Conservation (phyloP, 2,329 filamentous ascomycete genomes). For the Fusarium nygamai region DNA sequence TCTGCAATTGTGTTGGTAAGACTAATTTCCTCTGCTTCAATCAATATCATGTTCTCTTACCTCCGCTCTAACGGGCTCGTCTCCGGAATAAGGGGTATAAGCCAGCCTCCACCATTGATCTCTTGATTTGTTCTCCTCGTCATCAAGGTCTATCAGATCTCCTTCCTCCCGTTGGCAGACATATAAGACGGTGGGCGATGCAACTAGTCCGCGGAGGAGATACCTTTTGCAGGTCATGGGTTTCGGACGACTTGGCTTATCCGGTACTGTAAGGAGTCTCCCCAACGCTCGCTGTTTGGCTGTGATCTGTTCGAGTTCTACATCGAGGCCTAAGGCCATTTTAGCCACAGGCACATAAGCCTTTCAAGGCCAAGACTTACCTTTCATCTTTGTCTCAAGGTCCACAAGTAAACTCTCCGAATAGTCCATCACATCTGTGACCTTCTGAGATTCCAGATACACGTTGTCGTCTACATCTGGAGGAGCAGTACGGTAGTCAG, state of each 20-base stretch:
- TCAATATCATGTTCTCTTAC: constrained; percentile 47
- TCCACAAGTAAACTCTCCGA: constrained; percentile 49
- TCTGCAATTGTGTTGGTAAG: constrained; percentile 50
- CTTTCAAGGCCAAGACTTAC: constrained; percentile 44
- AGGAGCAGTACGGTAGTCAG: constrained; percentile 54
- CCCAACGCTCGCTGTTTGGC: constrained; percentile 52
- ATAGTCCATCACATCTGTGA: constrained; percentile 48
- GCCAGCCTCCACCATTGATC: constrained; percentile 69
- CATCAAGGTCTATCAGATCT: constrained; percentile 56
- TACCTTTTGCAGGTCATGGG: constrained; percentile 58
- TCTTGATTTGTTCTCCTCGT: constrained; percentile 37
- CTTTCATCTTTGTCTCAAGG: constrained; percentile 46
- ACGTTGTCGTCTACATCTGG: constrained; percentile 49
- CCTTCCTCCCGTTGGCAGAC: constrained; percentile 57
- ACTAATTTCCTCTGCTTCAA: neutral
- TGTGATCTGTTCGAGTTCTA: constrained; percentile 46
- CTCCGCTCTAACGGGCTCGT: constrained; percentile 59
- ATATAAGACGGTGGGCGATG: constrained; percentile 58
- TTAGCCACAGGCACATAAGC: constrained; percentile 30
- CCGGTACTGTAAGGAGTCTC: constrained; percentile 51
- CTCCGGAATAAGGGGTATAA: constrained; percentile 50
- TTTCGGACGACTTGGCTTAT: constrained; percentile 49
- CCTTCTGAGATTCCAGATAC: constrained; percentile 42
- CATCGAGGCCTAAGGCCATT: constrained; percentile 41
- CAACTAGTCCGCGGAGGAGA: constrained; percentile 62